Evolutionary conservation across 2,329 filamentous ascomycete species (phyloP).

Genomic region (Niveomyces coronatus): DNA sequence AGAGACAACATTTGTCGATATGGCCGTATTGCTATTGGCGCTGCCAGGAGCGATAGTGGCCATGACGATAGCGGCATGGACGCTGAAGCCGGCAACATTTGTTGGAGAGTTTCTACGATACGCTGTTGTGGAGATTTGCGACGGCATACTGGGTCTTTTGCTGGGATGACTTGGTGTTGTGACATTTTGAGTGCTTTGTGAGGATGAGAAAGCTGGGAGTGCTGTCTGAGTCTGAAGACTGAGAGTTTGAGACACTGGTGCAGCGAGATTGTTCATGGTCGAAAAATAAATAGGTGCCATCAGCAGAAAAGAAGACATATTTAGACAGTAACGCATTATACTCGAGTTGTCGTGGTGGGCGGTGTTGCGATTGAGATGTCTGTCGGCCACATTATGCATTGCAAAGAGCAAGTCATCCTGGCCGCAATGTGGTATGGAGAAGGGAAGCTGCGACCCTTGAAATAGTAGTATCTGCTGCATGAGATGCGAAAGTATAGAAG

Average conservation of each 20-base stretch:
- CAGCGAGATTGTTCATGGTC: not conserved
- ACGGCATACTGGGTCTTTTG: not conserved
- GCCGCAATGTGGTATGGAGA: no score
- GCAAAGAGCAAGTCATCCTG: no score
- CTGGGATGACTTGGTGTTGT: no score
- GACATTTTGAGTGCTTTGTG: no score
- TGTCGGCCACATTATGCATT: no score
- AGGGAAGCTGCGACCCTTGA: no score
- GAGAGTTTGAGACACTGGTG: not conserved
- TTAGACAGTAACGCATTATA: slow-evolving; percentile 3
- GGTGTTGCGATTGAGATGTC: no score
- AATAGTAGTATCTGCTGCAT: no score
- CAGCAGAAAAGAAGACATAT: not conserved
- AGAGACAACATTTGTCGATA: slow-evolving; percentile 14
- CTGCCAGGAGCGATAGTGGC: slow-evolving; percentile 18
- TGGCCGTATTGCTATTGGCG: slow-evolving; percentile 17
- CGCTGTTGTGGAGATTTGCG: slow-evolving; percentile 10
- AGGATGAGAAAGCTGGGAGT: no score
- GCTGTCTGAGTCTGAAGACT: no score
- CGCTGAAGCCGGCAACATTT: slow-evolving; percentile 16
- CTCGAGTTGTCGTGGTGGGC: no score
- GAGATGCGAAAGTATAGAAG: no score
- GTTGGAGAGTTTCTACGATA: slow-evolving; percentile 12
- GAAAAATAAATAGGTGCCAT: not conserved
- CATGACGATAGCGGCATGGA: slow-evolving; percentile 17